Evolutionary conservation across 2,329 filamentous ascomycete species (phyloP).

Genomic region (Alternaria ethzedia): DNA sequence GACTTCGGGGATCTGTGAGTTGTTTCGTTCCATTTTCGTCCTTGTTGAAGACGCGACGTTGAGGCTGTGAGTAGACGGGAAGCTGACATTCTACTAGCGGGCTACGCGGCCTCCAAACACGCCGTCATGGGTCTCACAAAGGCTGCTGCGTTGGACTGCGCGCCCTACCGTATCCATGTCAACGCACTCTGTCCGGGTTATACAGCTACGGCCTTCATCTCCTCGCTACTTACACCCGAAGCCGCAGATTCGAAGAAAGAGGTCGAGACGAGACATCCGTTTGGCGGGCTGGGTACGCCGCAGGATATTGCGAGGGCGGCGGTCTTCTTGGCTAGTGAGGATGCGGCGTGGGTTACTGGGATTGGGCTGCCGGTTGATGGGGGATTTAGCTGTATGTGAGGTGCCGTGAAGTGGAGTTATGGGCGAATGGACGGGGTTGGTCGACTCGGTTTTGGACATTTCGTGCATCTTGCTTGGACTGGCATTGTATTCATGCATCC

Average conservation of each 20-base stretch:
- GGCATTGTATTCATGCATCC: no score
- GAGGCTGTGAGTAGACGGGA: background rate
- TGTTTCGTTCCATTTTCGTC: background rate
- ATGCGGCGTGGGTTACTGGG: constrained; percentile 56
- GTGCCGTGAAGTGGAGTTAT: no score
- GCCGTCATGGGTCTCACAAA: constrained; percentile 59
- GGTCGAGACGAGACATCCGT: constrained; percentile 34
- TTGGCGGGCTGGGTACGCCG: constrained; percentile 36
- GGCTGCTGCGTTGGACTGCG: constrained; percentile 59
- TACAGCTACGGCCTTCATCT: constrained; percentile 38
- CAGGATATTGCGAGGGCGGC: constrained; percentile 48
- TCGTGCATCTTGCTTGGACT: background rate
- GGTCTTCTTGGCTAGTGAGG: constrained; percentile 56
- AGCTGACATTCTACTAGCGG: constrained; percentile 5
- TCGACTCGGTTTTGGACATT: background rate
- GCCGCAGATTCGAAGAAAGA: constrained; percentile 6
- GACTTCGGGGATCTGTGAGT: constrained; percentile 32
- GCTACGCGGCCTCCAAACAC: constrained; percentile 58
- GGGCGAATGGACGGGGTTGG: background rate
- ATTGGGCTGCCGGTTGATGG: constrained; percentile 56
- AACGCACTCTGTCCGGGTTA: constrained; percentile 63
- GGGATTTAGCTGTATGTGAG: constrained; percentile 46
- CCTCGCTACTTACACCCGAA: constrained; percentile 17
- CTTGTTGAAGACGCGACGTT: background rate
- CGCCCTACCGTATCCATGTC: constrained; percentile 56